These are phyloP conservation scores for Lactuca sativa DNA, from an alignment of 129 eudicot species.

Conservation along the genomic window DNA sequence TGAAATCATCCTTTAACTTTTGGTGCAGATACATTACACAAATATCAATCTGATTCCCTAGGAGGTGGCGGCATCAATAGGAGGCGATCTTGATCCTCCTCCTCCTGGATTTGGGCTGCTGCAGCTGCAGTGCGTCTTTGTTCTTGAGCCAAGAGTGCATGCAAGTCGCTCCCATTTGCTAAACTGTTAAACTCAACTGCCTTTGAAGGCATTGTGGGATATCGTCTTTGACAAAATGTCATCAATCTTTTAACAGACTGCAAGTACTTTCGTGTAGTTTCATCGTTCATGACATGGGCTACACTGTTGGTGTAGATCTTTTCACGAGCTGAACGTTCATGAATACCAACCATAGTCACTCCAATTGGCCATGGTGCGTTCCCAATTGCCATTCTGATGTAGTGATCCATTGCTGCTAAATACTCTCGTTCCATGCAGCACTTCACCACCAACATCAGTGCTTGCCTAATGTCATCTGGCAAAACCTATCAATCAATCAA, in stretches of 20 bases:
- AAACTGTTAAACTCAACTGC: slow-evolving; percentile 84
- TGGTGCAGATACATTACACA: too few relatives aligned
- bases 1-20: too few relatives aligned
- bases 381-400: slow-evolving; percentile 91
- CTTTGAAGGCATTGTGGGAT: slow-evolving; percentile 90
- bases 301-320: slow-evolving; percentile 98
- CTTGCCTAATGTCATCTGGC: slow-evolving; percentile 83
- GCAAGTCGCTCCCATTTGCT: slow-evolving; percentile 86
- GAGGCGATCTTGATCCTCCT: slow-evolving; percentile 51
- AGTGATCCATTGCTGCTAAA: slow-evolving; percentile 91
- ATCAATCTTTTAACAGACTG: slow-evolving; percentile 88
- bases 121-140: slow-evolving; percentile 22
- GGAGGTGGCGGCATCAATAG: slow-evolving; percentile 60
- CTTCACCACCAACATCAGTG: slow-evolving; percentile 66
- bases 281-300: slow-evolving; percentile 98
- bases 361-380: slow-evolving; percentile 99
- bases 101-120: slow-evolving; percentile 11
- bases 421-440: slow-evolving; percentile 88
- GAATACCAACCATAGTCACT: slow-evolving; percentile 99
- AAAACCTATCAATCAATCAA: slow-evolving; percentile 47
- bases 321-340: slow-evolving; percentile 99
- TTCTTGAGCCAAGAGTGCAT: slow-evolving; percentile 57
- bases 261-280: slow-evolving; percentile 90
- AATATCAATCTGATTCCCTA: slow-evolving; percentile 21
- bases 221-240: slow-evolving; percentile 95